A percentile compares a stretch with the other conserved stretches of the same genome.
phyloP scores from a whole-genome alignment of 2,329 filamentous ascomycete species.

The Cytospora mali region DNA sequence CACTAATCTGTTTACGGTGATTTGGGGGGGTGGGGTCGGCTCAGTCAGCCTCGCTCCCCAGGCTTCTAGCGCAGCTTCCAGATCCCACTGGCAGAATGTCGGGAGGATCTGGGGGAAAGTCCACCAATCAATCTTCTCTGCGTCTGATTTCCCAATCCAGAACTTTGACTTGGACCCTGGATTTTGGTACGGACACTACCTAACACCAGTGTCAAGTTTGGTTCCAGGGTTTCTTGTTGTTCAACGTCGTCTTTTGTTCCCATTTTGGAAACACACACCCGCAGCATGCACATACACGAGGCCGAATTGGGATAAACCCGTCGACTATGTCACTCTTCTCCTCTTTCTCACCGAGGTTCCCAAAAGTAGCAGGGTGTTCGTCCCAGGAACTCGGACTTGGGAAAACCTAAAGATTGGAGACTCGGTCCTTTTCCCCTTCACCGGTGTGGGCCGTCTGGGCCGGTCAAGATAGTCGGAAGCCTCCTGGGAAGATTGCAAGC shows the following conservation, averaged over 20 bases:
- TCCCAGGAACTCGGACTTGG: conserved; percentile 14
- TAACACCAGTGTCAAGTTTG: no score
- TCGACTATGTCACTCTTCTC: no score
- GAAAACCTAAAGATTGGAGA: not conserved
- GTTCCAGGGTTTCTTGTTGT: no score
- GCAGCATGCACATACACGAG: not conserved
- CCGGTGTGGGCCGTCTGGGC: conserved; percentile 12
- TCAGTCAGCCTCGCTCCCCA: conserved; percentile 9
- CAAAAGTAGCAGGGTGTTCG: not conserved
- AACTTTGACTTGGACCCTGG: not conserved
- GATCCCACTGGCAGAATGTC: not conserved
- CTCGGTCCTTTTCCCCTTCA: conserved; percentile 4
- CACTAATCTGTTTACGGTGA: conserved; percentile 1
- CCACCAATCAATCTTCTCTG: not conserved
- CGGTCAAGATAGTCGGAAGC: no score
- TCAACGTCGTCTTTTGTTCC: no score
- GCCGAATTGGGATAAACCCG: not conserved
- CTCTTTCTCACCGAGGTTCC: no score
- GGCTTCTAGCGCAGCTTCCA: not conserved
- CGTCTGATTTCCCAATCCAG: not conserved
- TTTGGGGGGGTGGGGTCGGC: not conserved
- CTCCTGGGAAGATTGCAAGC: not conserved
- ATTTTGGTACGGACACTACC: not conserved
- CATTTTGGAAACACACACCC: no score
- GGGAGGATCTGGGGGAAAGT: not conserved